Evolutionary conservation across 305 asterid species (phyloP), one percentile per base, ranked within the genome.

Genomic region (Fraxinus nigra): DNA sequence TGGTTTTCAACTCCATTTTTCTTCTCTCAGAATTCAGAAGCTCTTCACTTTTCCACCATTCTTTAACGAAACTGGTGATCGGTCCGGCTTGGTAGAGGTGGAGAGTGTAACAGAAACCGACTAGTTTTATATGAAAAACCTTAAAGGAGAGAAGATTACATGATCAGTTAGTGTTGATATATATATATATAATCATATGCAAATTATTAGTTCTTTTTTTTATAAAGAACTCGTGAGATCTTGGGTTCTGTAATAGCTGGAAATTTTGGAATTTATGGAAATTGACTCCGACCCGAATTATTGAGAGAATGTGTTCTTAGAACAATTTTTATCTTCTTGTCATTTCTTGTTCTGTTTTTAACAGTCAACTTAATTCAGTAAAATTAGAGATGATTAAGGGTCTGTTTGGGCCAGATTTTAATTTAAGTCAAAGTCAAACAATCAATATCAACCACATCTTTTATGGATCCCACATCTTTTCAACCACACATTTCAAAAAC

Each of bases 191-290:
- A 11, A 54, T 75, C 83, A 82, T 38, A 80, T 84, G 80, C 81
- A 89, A 88, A 82, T 89, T 77, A 83, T 86, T 80, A 76, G 75
- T 76, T 32, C 1, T 72, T 78, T 78, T 78, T 59, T 74, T 35
- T 59, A 22, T 72, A 81, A 80, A 70, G 30, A 59, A 65, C 87
- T 90, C 92, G 91, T 92, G 97, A 89, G 95, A 90, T 94, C 91
- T 92, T 86, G 93, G 95, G 92, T 87, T 88, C 88, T 86, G 90
- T 76, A 88, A 90, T 81, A 90, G 92, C 92, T 61, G 86, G 82
- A 82, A 85, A 51, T 76, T 84, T 90, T 89, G 89, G 94, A 87
- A 81, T 85, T 91, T 89, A 72, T 78, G 85, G 87, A 79, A 85
- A 81, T 84, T 81, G 84, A 80, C 78, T 82, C 91, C 90, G 88